Conservation (phyloP, 768 basidiomycete species). For the Lactarius hengduanensis region DNA sequence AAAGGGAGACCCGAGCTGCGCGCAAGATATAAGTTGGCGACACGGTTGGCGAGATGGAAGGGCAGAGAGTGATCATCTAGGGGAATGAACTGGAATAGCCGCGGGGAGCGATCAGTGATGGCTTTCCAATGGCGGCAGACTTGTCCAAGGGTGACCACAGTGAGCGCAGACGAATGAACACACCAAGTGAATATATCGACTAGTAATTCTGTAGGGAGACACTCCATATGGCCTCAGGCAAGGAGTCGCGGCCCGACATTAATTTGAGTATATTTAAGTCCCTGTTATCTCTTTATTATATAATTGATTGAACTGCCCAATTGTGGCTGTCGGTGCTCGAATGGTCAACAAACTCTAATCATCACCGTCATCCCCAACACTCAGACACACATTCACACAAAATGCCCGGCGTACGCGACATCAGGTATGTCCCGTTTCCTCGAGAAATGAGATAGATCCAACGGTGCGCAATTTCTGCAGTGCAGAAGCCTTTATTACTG, state of each 20-base stretch:
- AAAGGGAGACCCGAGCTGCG: slow-evolving; percentile 55
- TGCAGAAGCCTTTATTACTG: slow-evolving; percentile 90
- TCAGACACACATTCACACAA: slow-evolving; percentile 30
- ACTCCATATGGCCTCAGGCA: slow-evolving; percentile 27
- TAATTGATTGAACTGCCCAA: slow-evolving; percentile 24
- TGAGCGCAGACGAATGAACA: slow-evolving; percentile 38
- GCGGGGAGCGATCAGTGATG: slow-evolving; percentile 52
- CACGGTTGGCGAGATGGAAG: slow-evolving; percentile 42
- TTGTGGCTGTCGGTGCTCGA: slow-evolving; percentile 26
- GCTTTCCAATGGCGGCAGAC: slow-evolving; percentile 63
- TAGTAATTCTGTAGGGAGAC: slow-evolving; percentile 60
- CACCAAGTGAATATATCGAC: slow-evolving; percentile 55
- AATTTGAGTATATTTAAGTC: too few relatives aligned
- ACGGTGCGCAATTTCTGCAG: slow-evolving; percentile 41
- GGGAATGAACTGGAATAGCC: slow-evolving; percentile 58
- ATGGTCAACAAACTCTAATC: slow-evolving; percentile 24
- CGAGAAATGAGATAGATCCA: not conserved
- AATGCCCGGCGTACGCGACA: slow-evolving; percentile 50
- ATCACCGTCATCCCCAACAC: slow-evolving; percentile 20
- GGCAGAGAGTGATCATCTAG: slow-evolving; percentile 45
- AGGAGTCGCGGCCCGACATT: not conserved
- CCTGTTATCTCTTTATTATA: slow-evolving; percentile 6
- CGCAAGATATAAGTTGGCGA: slow-evolving; percentile 54
- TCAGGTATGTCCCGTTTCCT: slow-evolving; percentile 38
- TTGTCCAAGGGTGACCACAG: slow-evolving; percentile 47